Conservation (phyloP, 768 basidiomycete species). For the Pleurotus salmoneostramineus region DNA sequence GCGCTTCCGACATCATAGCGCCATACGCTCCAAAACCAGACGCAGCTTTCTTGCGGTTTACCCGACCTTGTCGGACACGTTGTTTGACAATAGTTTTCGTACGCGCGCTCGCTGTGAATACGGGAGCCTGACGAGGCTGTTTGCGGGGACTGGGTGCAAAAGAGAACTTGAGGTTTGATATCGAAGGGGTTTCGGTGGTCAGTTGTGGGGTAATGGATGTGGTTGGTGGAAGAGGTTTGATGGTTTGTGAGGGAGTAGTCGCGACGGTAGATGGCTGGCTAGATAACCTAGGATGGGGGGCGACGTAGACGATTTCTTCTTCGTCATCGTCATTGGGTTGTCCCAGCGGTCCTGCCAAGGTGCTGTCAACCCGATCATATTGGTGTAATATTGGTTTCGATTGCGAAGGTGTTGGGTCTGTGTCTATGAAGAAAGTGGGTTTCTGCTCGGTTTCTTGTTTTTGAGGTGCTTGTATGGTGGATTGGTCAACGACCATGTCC, state of each 20-base stretch:
- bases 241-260: conserved; percentile 2
- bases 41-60: conserved; percentile 20
- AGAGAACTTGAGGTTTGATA: conserved; percentile 17
- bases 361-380: background rate
- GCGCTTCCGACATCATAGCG: conserved; percentile 51
- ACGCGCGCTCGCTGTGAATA: conserved; percentile 20
- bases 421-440: conserved; percentile 25
- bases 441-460: conserved; percentile 4
- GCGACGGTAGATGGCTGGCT: conserved; percentile 9
- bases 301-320: conserved; percentile 75
- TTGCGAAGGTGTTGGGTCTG: background rate
- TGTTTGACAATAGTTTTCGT: conserved; percentile 20
- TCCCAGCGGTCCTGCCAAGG: conserved; percentile 3
- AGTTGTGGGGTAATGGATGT: conserved; percentile 15
- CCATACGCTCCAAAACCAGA: conserved; percentile 45
- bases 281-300: conserved; percentile 58
- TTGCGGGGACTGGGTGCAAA: conserved; percentile 7
- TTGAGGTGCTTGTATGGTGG: background rate
- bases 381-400: background rate
- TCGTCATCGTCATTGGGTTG: conserved; percentile 40
- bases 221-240: conserved; percentile 6
- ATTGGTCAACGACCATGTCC: background rate
- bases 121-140: conserved; percentile 20
- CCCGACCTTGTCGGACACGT: conserved; percentile 18
- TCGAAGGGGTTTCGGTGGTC: conserved; percentile 4